Evolutionary conservation across 129 eudicot species (phyloP), one percentile per base, ranked within the genome.

Genomic region (Arctium lappa): DNA sequence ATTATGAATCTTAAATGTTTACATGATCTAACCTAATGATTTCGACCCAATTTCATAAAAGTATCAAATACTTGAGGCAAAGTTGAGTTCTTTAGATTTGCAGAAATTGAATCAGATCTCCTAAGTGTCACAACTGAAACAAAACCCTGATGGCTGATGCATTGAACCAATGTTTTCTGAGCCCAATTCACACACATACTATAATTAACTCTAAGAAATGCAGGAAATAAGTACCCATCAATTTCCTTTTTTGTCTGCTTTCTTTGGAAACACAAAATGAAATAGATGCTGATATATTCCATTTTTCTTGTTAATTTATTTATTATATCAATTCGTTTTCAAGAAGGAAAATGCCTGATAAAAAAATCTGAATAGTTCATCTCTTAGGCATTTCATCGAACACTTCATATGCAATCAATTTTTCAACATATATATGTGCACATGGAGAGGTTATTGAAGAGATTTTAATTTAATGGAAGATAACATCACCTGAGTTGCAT

Each of bases 401-500:
- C 73, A 80, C 72, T 44, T 75, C 38, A 38, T 46, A 13, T 79
- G 65, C 40, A 69, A 30, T 7, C 56, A 75, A 12, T 65, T 32
- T 42, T 63, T 32, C 74, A 48, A 75, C 34, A 75, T 30, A 18
- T 62, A 46, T 46, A 46, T 42, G 48, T 39, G 8, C 8, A 39
- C 44, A 39, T 37, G 40, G 40, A 37, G 40, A 37, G 6, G 40
- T 37, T 37, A 37, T 39, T 39, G 44, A 39, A 39, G 8, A 39
- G 44, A 42, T 42, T 42, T 4, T 11, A 9, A 18, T 70, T 71
- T 18, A 22, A 77, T 27, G 33, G 36, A 37, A 33, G 10, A 13
- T 78, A 42, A 73, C 30, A 75, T 73, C 63, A 95, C 99, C 99
- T 91, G 93, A 80, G 98, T 89, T 56, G 97, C 99, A 88, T 88